Evolutionary conservation across 345 rosid species (phyloP).

Genomic region (Eucalyptus camaldulensis): DNA sequence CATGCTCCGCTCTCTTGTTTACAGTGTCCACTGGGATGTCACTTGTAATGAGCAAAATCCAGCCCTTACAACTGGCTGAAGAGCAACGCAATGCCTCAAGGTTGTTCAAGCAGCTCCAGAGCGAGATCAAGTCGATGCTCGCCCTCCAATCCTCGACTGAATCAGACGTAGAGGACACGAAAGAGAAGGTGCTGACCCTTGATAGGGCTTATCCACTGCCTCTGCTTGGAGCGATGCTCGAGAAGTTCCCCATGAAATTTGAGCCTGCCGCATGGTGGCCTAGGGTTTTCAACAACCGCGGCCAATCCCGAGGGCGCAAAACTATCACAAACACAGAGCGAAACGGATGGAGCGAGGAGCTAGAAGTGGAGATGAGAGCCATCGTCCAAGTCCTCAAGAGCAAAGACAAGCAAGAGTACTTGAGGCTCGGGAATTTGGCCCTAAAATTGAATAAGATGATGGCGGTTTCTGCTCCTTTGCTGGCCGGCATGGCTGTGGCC

Average conservation of each 20-base stretch:
- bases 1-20: background rate
- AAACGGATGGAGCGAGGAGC: background rate
- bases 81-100: background rate
- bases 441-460: background rate
- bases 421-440: background rate
- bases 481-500: background rate
- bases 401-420: background rate
- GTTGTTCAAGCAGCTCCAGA: background rate
- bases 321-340: background rate
- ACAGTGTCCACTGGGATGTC: background rate
- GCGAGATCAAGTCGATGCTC: background rate
- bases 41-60: conserved; percentile 1
- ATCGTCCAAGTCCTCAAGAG: background rate
- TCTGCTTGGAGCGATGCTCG: background rate
- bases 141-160: background rate
- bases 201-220: conserved; percentile 32
- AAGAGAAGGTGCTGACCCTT: conserved; percentile 16
- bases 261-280: conserved; percentile 20
- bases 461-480: background rate
- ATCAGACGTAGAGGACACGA: background rate
- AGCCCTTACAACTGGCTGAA: background rate
- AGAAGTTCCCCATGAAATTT: background rate
- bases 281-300: background rate
- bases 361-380: conserved; percentile 26
- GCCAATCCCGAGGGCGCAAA: background rate